Evolutionary conservation across 2,329 filamentous ascomycete species (phyloP).

Genomic region (Elsinoe ampelina): DNA sequence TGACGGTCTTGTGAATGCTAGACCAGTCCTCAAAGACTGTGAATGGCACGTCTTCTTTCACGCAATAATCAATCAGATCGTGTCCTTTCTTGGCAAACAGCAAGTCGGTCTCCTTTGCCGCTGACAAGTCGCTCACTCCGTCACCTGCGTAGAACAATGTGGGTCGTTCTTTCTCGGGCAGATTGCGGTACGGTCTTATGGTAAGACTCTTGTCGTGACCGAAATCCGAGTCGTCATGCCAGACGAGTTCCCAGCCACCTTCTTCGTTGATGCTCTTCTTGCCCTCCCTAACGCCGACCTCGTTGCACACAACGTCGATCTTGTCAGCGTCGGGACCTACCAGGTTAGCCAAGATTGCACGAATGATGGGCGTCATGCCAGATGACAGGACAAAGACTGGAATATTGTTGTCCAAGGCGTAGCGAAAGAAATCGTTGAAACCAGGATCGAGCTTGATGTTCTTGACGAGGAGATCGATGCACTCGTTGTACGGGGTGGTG

Average conservation of each 20-base stretch:
- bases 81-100: constrained; percentile 88
- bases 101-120: constrained; percentile 83
- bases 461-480: constrained; percentile 64
- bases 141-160: constrained; percentile 92
- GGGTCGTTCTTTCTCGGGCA: constrained; percentile 60
- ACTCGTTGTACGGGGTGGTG: constrained; percentile 68
- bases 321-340: constrained; percentile 69
- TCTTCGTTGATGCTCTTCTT: constrained; percentile 64
- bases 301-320: constrained; percentile 85
- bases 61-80: constrained; percentile 81
- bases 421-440: constrained; percentile 81
- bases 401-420: constrained; percentile 71
- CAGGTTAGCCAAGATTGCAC: constrained; percentile 67
- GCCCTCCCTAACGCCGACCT: constrained; percentile 57
- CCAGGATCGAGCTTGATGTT: constrained; percentile 84
- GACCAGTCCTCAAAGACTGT: constrained; percentile 80
- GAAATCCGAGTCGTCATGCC: constrained; percentile 79
- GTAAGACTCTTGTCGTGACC: constrained; percentile 96
- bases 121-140: constrained; percentile 84
- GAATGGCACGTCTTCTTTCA: constrained; percentile 74
- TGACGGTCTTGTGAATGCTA: constrained; percentile 64
- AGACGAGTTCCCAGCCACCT: constrained; percentile 79
- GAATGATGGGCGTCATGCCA: constrained; percentile 88
- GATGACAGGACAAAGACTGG: constrained; percentile 87
- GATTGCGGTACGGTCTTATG: constrained; percentile 73